Evolutionary conservation across 2,329 filamentous ascomycete genomes (phyloP), one percentile per base, ranked within the genome.

Genomic region (Achaetomium macrosporum): DNA sequence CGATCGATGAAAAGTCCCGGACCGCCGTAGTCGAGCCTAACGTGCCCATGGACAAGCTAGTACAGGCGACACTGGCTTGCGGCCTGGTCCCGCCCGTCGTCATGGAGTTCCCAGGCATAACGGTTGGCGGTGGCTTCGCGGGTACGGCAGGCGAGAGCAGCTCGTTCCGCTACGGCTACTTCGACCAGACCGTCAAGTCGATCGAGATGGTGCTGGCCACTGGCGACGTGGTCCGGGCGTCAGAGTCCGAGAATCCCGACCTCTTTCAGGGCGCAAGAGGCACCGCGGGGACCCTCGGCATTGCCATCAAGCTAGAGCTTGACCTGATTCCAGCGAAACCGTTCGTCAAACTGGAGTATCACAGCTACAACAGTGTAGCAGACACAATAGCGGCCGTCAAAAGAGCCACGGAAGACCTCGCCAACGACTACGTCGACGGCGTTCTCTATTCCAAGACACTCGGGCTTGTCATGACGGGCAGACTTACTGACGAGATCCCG

Each of bases 81-180:
- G 81, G 81, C 29, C 75, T 88, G 8, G 75, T 88, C 5, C 84
- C 85, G 0, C 84, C 83, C 3, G 82, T 89, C 6, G 83, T 88
- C 35, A 87, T 86, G 81, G 85, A 88, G 66, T 88, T 88, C 61
- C 84, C 84, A 0, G 85, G 84, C 33, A 88, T 88, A 66, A 89
- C 85, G 0, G 82, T 80, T 2, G 85, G 85, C 30, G 85, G 85
- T 42, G 85, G 57, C 8, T 57, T 55, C 42, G 51, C 55, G 2
- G 83, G 84, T 1, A 84, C 81, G 0, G 79, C 82, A 8, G 84
- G 83, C 11, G 84, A 87, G 66, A 86, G 82, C 68, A 84, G 79
- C 60, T 83, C 78, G 25, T 89, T 88, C 71, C 81, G 79, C 46
- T 74, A 85, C 62, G 84, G 84, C 3, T 81, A 82, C 53, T 87